These are phyloP conservation scores for Coleophoma cylindrospora DNA, from an alignment of 2,329 filamentous ascomycete genomes.

Conservation along the genomic window DNA sequence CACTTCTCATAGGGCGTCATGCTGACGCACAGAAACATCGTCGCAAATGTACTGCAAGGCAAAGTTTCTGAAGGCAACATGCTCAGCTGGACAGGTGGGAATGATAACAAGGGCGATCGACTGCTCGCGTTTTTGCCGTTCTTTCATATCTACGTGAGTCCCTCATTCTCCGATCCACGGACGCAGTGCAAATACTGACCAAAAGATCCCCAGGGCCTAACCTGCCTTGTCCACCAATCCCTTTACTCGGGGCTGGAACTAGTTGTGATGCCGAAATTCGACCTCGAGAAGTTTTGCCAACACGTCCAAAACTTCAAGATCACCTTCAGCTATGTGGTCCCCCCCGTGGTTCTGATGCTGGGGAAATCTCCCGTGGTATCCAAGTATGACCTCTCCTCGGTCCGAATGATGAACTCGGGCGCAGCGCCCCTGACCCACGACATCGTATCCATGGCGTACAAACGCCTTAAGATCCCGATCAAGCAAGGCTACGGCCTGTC, in stretches of 20 bases:
- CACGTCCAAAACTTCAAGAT: constrained; percentile 69
- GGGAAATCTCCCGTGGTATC: constrained; percentile 73
- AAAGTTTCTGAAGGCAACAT: constrained; percentile 47
- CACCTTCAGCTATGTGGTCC: constrained; percentile 78
- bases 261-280: constrained; percentile 74
- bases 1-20: constrained; percentile 57
- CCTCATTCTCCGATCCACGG: background rate
- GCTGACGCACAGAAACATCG: constrained; percentile 77
- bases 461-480: constrained; percentile 69
- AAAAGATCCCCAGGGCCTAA: constrained; percentile 48
- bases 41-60: constrained; percentile 64
- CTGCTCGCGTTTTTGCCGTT: constrained; percentile 80
- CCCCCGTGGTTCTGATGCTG: constrained; percentile 76
- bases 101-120: constrained; percentile 61
- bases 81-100: constrained; percentile 51
- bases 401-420: constrained; percentile 83
- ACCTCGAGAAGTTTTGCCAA: constrained; percentile 72
- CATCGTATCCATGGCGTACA: constrained; percentile 70
- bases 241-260: constrained; percentile 61
- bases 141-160: constrained; percentile 80
- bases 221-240: constrained; percentile 64
- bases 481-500: constrained; percentile 93
- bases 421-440: constrained; percentile 81
- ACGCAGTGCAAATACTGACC: constrained; percentile 1
- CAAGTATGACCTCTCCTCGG: constrained; percentile 72